Conservation (phyloP, 805 yeast species). For the Maudiozyma barnettii region DNA sequence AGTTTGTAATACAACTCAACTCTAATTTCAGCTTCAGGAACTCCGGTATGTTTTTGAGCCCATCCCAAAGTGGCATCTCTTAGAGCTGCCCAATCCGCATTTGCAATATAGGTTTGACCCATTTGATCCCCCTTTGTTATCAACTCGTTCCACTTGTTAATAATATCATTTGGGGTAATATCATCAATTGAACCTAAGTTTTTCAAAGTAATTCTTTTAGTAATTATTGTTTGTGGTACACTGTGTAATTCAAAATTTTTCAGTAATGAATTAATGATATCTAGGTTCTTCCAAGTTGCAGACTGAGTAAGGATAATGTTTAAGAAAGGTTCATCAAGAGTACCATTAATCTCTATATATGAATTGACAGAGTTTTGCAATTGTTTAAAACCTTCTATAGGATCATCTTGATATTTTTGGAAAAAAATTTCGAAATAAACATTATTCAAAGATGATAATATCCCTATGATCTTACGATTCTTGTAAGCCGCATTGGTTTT, state of each 20-base stretch:
- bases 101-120: conserved; percentile 53
- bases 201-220: conserved; percentile 60
- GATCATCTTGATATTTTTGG: conserved; percentile 35
- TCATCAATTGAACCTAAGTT: conserved; percentile 49
- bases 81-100: conserved; percentile 73
- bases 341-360: conserved; percentile 37
- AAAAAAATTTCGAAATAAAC: conserved; percentile 58
- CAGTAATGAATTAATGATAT: conserved; percentile 48
- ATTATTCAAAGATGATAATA: conserved; percentile 59
- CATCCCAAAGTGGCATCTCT: conserved; percentile 53
- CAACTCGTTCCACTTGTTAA: conserved; percentile 44
- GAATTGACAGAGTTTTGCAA: conserved; percentile 44
- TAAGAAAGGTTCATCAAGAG: conserved; percentile 65
- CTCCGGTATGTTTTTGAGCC: conserved; percentile 8
- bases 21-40: conserved; percentile 29
- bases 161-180: conserved; percentile 41
- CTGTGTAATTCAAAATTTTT: conserved; percentile 45
- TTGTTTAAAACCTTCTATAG: conserved; percentile 41
- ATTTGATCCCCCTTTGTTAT: conserved; percentile 38
- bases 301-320: conserved; percentile 58
- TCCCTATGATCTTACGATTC: conserved; percentile 38
- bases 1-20: conserved; percentile 41
- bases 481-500: not conserved
- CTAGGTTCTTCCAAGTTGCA: conserved; percentile 51
- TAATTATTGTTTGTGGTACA: conserved; percentile 51